Evolutionary conservation across 768 basidiomycete genomes (phyloP).

Genomic region (Lactarius evosmus): DNA sequence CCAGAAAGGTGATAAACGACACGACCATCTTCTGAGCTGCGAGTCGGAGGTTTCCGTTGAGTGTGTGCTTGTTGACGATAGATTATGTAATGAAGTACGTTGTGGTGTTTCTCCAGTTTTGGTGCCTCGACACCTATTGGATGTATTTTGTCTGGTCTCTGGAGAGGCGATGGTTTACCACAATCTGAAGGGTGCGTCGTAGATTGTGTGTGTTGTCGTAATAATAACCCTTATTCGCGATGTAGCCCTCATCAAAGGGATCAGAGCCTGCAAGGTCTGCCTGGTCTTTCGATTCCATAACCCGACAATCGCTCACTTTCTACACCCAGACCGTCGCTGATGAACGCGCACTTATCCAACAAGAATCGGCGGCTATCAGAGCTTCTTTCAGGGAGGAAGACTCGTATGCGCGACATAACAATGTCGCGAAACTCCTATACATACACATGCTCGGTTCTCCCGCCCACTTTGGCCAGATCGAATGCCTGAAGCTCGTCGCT

Average conservation of each 20-base stretch:
- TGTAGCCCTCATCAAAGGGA: slow-evolving; percentile 94
- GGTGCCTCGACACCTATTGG: neutral
- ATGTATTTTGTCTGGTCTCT: neutral
- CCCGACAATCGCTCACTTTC: slow-evolving; percentile 28
- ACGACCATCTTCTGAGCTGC: too few species aligned
- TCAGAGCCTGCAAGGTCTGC: slow-evolving; percentile 87
- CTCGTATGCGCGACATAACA: slow-evolving; percentile 91
- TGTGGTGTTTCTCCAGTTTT: too few species aligned
- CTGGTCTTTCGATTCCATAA: neutral
- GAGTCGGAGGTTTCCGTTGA: too few species aligned
- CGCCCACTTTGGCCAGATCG: slow-evolving; percentile 98
- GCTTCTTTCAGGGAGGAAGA: slow-evolving; percentile 98
- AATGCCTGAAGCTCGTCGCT: slow-evolving; percentile 91
- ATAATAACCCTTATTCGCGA: slow-evolving; percentile 31
- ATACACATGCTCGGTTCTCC: slow-evolving; percentile 99
- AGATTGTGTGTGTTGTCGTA: slow-evolving; percentile 3
- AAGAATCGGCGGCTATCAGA: slow-evolving; percentile 95
- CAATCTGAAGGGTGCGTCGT: slow-evolving; percentile 73
- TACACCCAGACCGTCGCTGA: slow-evolving; percentile 85
- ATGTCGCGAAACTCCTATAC: slow-evolving; percentile 96
- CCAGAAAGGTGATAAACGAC: too few species aligned
- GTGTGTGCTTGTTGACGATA: neutral
- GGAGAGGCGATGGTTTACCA: slow-evolving; percentile 62
- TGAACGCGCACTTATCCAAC: slow-evolving; percentile 94
- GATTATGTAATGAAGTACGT: neutral